A percentile compares a stretch with the other conserved stretches of the same genome.
Evolutionary conservation across 192 early-diverging fungal genomes (phyloP).

Genomic region (Coemansia sp.): DNA sequence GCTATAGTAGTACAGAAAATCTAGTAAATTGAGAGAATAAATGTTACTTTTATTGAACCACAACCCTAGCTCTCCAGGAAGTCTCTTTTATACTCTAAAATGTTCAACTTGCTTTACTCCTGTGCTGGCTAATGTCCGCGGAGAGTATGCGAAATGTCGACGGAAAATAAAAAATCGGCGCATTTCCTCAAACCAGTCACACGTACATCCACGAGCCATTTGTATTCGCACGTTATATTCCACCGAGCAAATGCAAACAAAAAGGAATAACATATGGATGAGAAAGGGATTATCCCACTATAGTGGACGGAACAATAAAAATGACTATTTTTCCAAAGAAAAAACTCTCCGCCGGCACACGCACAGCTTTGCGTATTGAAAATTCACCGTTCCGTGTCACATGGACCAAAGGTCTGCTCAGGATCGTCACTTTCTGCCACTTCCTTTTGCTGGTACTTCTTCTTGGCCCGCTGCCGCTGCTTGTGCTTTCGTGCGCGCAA

Average conservation of each 20-base stretch:
- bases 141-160: slow-evolving; percentile 1
- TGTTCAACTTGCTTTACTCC: not conserved
- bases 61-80: not conserved
- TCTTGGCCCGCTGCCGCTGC: slow-evolving; percentile 56
- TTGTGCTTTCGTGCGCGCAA: slow-evolving; percentile 61
- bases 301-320: slow-evolving; percentile 3
- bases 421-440: not conserved
- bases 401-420: not conserved
- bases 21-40: not conserved
- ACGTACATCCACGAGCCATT: slow-evolving; percentile 2
- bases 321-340: not conserved
- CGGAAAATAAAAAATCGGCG: slow-evolving; percentile 12
- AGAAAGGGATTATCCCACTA: not conserved
- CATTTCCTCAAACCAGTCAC: slow-evolving; percentile 5
- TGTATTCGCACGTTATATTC: not conserved
- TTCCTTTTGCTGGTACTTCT: slow-evolving; percentile 51
- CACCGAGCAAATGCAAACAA: slow-evolving; percentile 1
- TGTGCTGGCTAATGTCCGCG: not conserved
- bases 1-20: slow-evolving; percentile 1
- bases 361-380: not conserved
- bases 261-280: not conserved
- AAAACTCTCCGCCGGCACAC: slow-evolving; percentile 9
- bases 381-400: slow-evolving; percentile 14
- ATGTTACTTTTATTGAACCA: not conserved
- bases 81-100: not conserved